Conservation (phyloP, 2,329 filamentous ascomycete genomes). For the Aspergillus melleus region DNA sequence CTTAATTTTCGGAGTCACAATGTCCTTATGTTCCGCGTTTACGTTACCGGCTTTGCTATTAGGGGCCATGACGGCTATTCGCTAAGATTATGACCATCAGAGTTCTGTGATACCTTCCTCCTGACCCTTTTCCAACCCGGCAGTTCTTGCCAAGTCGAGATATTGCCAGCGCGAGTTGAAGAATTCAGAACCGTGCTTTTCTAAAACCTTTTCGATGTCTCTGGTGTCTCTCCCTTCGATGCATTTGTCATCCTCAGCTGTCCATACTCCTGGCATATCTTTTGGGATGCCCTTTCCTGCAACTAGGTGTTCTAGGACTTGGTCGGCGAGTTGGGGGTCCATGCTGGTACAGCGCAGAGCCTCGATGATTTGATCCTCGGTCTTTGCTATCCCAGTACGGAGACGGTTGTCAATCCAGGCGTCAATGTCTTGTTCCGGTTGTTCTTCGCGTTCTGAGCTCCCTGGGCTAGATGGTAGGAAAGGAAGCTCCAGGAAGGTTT, state of each 20-base stretch:
- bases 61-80: neutral
- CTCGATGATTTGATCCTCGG: slow-evolving; percentile 31
- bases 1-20: neutral
- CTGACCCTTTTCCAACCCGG: slow-evolving; percentile 13
- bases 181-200: slow-evolving; percentile 46
- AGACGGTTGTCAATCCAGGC: slow-evolving; percentile 41
- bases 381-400: slow-evolving; percentile 27
- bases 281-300: slow-evolving; percentile 38
- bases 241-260: slow-evolving; percentile 44
- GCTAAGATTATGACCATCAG: neutral
- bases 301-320: slow-evolving; percentile 33
- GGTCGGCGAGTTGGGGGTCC: slow-evolving; percentile 39
- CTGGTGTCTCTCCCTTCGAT: slow-evolving; percentile 35
- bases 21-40: neutral
- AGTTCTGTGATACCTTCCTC: neutral
- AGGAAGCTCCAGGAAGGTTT: slow-evolving; percentile 31
- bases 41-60: neutral
- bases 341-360: slow-evolving; percentile 44
- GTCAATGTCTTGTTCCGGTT: slow-evolving; percentile 30
- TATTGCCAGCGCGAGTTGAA: slow-evolving; percentile 41
- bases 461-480: slow-evolving; percentile 26
- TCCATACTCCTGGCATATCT: slow-evolving; percentile 49
- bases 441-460: slow-evolving; percentile 11
- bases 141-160: slow-evolving; percentile 29
- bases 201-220: slow-evolving; percentile 34